Evolutionary conservation across 2,329 filamentous ascomycete genomes (phyloP).

Genomic region (Cladosporium sphaerospermum): DNA sequence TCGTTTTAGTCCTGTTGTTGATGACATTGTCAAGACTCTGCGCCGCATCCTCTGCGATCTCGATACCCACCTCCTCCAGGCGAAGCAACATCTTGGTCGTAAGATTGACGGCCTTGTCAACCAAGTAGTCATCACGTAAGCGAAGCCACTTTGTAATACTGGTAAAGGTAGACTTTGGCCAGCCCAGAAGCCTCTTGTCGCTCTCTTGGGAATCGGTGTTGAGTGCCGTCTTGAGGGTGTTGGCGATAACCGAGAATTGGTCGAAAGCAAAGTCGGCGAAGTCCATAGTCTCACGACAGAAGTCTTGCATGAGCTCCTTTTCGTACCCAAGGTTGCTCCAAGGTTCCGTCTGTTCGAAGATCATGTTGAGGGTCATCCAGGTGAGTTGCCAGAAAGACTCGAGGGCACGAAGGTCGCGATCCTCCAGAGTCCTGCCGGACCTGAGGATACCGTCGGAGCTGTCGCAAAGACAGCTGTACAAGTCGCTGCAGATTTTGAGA

Average conservation of each 20-base stretch:
- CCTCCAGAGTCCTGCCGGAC: constrained; percentile 48
- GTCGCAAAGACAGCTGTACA: constrained; percentile 59
- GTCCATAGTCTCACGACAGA: constrained; percentile 92
- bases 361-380: constrained; percentile 74
- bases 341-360: constrained; percentile 73
- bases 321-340: constrained; percentile 72
- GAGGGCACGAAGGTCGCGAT: constrained; percentile 57
- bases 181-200: constrained; percentile 53
- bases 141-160: constrained; percentile 80
- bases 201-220: constrained; percentile 28
- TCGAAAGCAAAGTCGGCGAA: constrained; percentile 80
- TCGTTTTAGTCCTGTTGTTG: constrained; percentile 60
- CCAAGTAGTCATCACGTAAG: constrained; percentile 79
- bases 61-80: constrained; percentile 69
- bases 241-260: constrained; percentile 76
- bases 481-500: constrained; percentile 56
- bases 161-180: constrained; percentile 59
- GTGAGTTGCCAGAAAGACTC: constrained; percentile 76
- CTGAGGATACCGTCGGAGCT: constrained; percentile 58
- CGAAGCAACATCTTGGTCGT: constrained; percentile 78
- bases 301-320: constrained; percentile 76
- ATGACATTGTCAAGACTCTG: constrained; percentile 61
- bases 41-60: constrained; percentile 56
- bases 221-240: constrained; percentile 51
- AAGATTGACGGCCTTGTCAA: constrained; percentile 73